These are phyloP conservation scores for Fusarium neocosmosporiellum DNA, from an alignment of 2,329 filamentous ascomycete species.

Conservation along the genomic window DNA sequence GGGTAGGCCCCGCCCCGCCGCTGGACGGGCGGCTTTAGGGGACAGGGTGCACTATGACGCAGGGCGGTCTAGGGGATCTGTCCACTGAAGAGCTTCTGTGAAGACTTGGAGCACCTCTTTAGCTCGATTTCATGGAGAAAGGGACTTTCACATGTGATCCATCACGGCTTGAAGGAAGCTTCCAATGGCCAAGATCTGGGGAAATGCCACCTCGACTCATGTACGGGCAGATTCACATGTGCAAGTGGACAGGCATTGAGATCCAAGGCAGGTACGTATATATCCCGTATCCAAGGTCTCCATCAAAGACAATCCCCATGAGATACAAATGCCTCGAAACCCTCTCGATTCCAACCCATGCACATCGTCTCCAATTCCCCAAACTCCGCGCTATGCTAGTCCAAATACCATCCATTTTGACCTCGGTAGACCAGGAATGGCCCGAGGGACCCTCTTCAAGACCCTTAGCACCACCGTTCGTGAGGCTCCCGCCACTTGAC, in stretches of 20 bases:
- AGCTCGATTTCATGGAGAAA: not conserved
- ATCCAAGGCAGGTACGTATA: constrained; percentile 4
- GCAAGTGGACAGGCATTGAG: not conserved
- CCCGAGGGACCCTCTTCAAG: constrained; percentile 21
- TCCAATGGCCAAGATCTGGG: constrained; percentile 32
- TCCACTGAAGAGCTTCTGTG: constrained; percentile 11
- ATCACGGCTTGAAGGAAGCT: constrained; percentile 12
- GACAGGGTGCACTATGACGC: constrained; percentile 30
- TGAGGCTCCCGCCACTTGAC: constrained; percentile 86
- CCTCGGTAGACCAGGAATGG: constrained; percentile 30
- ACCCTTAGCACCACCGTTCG: constrained; percentile 76
- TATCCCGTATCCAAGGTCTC: not conserved
- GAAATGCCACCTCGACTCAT: constrained; percentile 22
- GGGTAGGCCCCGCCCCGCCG: not conserved
- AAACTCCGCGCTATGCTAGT: constrained; percentile 23
- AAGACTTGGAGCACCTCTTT: constrained; percentile 8
- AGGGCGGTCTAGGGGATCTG: constrained; percentile 7
- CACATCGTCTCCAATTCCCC: constrained; percentile 8
- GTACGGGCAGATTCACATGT: constrained; percentile 15
- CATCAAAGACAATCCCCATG: not conserved
- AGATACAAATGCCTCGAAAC: not conserved
- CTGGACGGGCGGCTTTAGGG: constrained; percentile 7
- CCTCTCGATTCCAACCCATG: constrained; percentile 1
- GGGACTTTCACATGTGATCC: constrained; percentile 34
- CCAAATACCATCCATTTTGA: constrained; percentile 28